These are phyloP conservation scores for Camellia oleifera DNA, from an alignment of 179 eudicot genomes.

Conservation along the genomic window DNA sequence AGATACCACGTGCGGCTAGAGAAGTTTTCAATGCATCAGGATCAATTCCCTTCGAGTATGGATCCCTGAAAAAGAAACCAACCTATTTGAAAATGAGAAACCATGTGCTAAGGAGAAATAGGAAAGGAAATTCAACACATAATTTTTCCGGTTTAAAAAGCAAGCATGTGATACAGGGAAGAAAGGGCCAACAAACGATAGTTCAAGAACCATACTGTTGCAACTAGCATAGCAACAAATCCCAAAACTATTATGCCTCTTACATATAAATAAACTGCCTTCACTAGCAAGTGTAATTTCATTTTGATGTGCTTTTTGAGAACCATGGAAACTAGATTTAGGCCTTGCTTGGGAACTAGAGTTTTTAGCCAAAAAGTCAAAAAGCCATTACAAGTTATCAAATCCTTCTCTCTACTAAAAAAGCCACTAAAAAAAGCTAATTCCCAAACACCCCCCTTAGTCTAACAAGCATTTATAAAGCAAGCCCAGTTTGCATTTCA, in stretches of 20 bases:
- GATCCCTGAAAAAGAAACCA: constrained; percentile 56
- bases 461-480: not conserved
- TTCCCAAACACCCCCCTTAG: not conserved
- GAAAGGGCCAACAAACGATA: not conserved
- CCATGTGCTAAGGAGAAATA: not conserved
- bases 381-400: no score
- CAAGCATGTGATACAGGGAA: not conserved
- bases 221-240: not conserved
- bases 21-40: constrained; percentile 46
- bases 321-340: not conserved
- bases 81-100: not conserved
- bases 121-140: not conserved
- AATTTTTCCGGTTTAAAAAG: not conserved
- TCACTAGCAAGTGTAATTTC: not conserved
- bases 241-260: not conserved
- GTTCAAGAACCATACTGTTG: not conserved
- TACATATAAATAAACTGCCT: not conserved
- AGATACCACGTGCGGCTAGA: constrained; percentile 53
- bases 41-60: constrained; percentile 60
- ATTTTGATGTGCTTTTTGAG: not conserved
- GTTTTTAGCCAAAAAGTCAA: no score
- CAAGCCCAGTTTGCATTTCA: not conserved
- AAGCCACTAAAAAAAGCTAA: no score
- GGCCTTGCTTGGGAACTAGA: no score
- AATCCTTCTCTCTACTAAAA: no score